phyloP scores from a whole-genome alignment of 148 eudicot genomes.

The Nyssa sinensis region DNA sequence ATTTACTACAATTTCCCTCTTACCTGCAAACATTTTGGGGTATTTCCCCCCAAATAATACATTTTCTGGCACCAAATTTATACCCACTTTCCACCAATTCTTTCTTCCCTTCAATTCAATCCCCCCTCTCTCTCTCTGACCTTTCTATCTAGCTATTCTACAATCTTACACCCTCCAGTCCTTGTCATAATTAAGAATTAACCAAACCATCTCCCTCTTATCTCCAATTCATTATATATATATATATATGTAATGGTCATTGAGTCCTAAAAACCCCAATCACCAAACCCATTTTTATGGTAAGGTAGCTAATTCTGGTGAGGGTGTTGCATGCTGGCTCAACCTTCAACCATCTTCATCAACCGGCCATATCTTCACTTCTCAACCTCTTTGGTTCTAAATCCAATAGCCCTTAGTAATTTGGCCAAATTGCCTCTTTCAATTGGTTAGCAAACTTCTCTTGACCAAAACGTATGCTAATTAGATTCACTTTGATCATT shows the following conservation, averaged over 20 bases:
- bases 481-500: too few species aligned
- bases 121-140: background rate
- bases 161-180: background rate
- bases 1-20: constrained; percentile 13
- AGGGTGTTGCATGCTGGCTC: too few species aligned
- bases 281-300: constrained; percentile 3
- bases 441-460: background rate
- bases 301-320: background rate
- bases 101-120: background rate
- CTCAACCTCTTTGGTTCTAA: background rate
- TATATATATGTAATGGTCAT: too few species aligned
- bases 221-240: constrained; percentile 20
- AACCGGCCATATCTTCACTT: background rate
- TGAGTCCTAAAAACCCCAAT: constrained; percentile 13
- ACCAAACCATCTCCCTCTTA: constrained; percentile 16
- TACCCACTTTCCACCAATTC: background rate
- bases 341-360: background rate
- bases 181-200: constrained; percentile 15
- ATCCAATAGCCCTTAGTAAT: too few species aligned
- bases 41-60: background rate
- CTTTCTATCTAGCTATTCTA: background rate
- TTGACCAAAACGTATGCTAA: background rate
- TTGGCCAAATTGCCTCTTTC: background rate
- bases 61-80: too few species aligned
- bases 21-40: background rate